Conservation (phyloP, 176 grass and related monocot species). For the Aegilops bicornis region DNA sequence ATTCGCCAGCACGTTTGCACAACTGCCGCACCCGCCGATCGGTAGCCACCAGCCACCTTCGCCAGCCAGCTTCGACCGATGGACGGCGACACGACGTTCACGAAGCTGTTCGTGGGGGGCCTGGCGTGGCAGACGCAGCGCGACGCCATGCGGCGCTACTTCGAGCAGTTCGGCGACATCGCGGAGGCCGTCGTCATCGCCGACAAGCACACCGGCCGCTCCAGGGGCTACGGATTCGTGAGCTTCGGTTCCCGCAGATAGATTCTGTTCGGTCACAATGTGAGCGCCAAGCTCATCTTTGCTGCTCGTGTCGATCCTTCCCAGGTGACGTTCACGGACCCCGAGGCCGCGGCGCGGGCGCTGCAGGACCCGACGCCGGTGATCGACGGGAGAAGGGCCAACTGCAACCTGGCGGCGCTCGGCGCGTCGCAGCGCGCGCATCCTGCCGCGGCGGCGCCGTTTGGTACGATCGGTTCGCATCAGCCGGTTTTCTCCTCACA, state of each 20-base stretch:
- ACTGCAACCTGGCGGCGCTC: constrained; percentile 61
- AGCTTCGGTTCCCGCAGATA: neutral
- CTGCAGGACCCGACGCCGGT: constrained; percentile 58
- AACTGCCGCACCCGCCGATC: constrained; percentile 11
- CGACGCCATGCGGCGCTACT: constrained; percentile 47
- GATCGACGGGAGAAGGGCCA: constrained; percentile 56
- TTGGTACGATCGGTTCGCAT: neutral
- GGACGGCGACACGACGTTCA: constrained; percentile 55
- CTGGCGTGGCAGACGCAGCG: constrained; percentile 60
- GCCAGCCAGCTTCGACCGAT: neutral
- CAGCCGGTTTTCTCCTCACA: neutral
- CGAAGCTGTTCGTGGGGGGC: constrained; percentile 60
- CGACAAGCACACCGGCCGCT: constrained; percentile 68
- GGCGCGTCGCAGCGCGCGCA: constrained; percentile 21
- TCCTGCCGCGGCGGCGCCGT: neutral
- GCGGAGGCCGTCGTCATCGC: constrained; percentile 60
- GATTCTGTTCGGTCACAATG: neutral
- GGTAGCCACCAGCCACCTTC: neutral
- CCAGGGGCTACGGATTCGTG: constrained; percentile 69
- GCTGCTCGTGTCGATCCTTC: neutral
- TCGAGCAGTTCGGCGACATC: constrained; percentile 62
- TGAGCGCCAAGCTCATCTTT: neutral
- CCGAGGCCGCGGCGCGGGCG: constrained; percentile 38
- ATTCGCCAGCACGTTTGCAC: neutral
- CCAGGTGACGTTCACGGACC: constrained; percentile 59